Base-by-base conservation (phyloP, 495 filamentous ascomycete genomes). In the Aspergillus mulundensis region DNA sequence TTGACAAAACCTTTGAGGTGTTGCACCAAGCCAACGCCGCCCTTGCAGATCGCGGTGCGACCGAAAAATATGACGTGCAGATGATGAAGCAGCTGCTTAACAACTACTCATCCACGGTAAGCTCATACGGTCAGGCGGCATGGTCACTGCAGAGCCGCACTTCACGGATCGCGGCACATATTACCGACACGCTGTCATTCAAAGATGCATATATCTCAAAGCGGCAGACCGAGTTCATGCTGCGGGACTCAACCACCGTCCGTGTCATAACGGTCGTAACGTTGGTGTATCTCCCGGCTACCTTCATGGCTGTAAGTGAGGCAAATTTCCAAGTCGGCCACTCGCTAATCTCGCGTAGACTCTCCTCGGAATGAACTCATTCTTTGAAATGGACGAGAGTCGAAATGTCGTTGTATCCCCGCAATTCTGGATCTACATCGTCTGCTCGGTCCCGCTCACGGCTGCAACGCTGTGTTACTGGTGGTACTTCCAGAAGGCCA, bases 221-320 rank as follows among this genome's bases (percentile, higher is more conserved):
- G 20, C 46, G 61, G 23, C 72, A 76, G 46, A 76, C 68, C 46
- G 49, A 68, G 10, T 71, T 67, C 20, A 76, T 76, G 61, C 45
- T 76, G n/a, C 34, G 64, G 69, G 66, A 71, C 45, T 63, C 66
- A 4, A 59, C 56, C 7, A 68, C 68, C 0, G 67, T 71, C 14
- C 63, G 67, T 15, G 72, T 74, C 30, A 67, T 78, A 23, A 77
- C 76, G 5, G 70, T 66, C 0, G 56, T 77, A 53, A 72, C 73
- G 1, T 50, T 78, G 47, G 60, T 77, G 1, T 78, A 77, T 58
- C 63, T 78, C 12, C 76, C 76, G 0, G 61, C 70, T 10, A 72
- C 72, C 3, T 77, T 77, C 56, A 65, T 74, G 28, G 73, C 73
- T 3, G 75, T 78, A 61, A 64, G 74, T 71, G 16, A 3, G n/a